Percentiles rank a stretch among this genome's conserved stretches.
Conservation (phyloP, 2,329 filamentous ascomycete genomes). For the Pseudocercospora pini-densiflorae region DNA sequence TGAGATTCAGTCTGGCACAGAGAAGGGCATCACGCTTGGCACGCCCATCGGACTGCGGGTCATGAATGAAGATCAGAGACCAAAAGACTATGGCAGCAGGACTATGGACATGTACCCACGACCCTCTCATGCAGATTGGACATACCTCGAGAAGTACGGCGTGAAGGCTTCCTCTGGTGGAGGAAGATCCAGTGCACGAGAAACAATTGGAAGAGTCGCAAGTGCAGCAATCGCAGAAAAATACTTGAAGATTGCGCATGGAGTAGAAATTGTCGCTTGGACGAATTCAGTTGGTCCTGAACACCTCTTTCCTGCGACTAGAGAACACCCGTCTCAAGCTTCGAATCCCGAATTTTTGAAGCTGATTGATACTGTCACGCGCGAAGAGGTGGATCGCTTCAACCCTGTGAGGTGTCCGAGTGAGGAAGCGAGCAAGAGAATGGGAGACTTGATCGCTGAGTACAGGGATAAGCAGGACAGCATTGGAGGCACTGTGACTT, state of each 20-base stretch:
- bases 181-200: slow-evolving; percentile 86
- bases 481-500: slow-evolving; percentile 94
- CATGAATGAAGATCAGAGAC: slow-evolving; percentile 89
- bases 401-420: slow-evolving; percentile 89
- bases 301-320: slow-evolving; percentile 74
- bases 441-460: slow-evolving; percentile 78
- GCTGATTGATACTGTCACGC: slow-evolving; percentile 72
- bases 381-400: slow-evolving; percentile 78
- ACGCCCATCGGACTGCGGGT: slow-evolving; percentile 89
- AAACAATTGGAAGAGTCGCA: slow-evolving; percentile 90
- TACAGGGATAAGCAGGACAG: slow-evolving; percentile 81
- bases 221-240: slow-evolving; percentile 94
- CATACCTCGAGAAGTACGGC: slow-evolving; percentile 96
- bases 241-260: slow-evolving; percentile 79
- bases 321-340: slow-evolving; percentile 68
- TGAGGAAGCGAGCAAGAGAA: slow-evolving; percentile 64
- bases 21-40: slow-evolving; percentile 86
- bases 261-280: slow-evolving; percentile 90
- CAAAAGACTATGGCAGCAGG: slow-evolving; percentile 77
- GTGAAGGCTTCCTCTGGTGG: slow-evolving; percentile 90
- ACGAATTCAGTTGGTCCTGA: slow-evolving; percentile 82
- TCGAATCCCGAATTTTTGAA: slow-evolving; percentile 79
- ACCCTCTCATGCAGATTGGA: slow-evolving; percentile 94
- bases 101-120: slow-evolving; percentile 93
- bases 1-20: slow-evolving; percentile 89